These are phyloP conservation scores for Cladophialophora exuberans DNA, from an alignment of 2,329 filamentous ascomycete genomes.

Conservation along the genomic window DNA sequence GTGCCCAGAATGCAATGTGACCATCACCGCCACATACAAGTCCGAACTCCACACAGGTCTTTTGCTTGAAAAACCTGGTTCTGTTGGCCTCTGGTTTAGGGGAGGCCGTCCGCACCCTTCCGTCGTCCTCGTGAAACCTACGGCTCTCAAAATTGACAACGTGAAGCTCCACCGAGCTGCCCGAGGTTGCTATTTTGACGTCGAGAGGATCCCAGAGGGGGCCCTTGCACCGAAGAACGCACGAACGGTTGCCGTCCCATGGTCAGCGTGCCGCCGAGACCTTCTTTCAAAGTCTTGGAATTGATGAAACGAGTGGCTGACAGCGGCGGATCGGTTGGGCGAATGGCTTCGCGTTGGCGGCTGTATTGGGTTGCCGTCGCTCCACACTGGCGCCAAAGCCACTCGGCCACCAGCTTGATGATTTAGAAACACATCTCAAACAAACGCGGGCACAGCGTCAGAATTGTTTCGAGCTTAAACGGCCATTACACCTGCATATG, in stretches of 20 bases:
- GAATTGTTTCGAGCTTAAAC: conserved; percentile 12
- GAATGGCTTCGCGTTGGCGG: conserved; percentile 24
- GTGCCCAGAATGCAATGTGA: neutral
- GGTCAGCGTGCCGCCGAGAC: conserved; percentile 27
- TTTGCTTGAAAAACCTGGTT: too few species aligned
- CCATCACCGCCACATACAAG: neutral
- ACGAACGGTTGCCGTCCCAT: conserved; percentile 3
- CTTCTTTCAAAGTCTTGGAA: conserved; percentile 17
- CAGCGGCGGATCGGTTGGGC: conserved; percentile 21
- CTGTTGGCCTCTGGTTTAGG: too few species aligned
- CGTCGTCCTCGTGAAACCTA: too few species aligned
- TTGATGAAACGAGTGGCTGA: conserved; percentile 35
- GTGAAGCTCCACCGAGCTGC: neutral
- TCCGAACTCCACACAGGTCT: too few species aligned
- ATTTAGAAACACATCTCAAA: conserved; percentile 34
- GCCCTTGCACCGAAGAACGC: neutral
- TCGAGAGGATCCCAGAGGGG: conserved; percentile 3
- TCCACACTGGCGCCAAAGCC: conserved; percentile 26
- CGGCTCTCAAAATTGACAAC: neutral
- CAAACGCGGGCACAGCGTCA: conserved; percentile 27
- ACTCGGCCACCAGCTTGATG: conserved; percentile 15
- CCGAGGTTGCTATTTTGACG: conserved; percentile 30
- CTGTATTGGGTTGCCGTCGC: conserved; percentile 17
- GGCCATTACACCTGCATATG: conserved; percentile 2
- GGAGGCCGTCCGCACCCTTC: too few species aligned